phyloP scores from a whole-genome alignment of 495 filamentous ascomycete species.

The Xylona heveae region DNA sequence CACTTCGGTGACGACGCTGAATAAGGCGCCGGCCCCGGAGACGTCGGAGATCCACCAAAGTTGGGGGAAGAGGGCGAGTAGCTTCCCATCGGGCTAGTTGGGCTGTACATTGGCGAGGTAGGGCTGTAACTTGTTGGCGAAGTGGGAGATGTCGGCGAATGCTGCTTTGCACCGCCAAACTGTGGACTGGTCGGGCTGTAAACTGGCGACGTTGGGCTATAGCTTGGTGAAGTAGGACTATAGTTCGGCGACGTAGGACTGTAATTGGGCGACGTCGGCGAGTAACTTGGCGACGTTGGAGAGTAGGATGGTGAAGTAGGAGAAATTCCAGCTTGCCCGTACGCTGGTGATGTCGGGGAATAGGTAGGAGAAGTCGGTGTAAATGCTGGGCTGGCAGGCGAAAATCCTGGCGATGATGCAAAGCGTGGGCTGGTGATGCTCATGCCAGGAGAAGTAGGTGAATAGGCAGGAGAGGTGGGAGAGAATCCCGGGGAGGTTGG shows the following conservation, averaged over 20 bases:
- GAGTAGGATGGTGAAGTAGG: slow-evolving; percentile 53
- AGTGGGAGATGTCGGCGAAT: slow-evolving; percentile 23
- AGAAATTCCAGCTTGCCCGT: slow-evolving; percentile 35
- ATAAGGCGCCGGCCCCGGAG: slow-evolving; percentile 23
- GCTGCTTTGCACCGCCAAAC: slow-evolving; percentile 4
- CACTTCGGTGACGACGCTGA: slow-evolving; percentile 28
- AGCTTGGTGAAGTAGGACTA: slow-evolving; percentile 39
- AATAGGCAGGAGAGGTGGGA: slow-evolving; percentile 64
- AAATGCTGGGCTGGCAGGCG: slow-evolving; percentile 18
- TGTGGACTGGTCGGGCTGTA: slow-evolving; percentile 24
- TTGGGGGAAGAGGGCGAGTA: slow-evolving; percentile 63
- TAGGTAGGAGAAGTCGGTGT: slow-evolving; percentile 22
- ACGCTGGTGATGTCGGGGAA: slow-evolving; percentile 38
- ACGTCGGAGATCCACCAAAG: slow-evolving; percentile 38
- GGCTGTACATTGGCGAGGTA: slow-evolving; percentile 55
- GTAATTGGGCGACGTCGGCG: slow-evolving; percentile 67
- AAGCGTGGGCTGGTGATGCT: slow-evolving; percentile 15
- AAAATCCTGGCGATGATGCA: slow-evolving; percentile 15
- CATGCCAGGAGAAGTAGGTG: slow-evolving; percentile 33
- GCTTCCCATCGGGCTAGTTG: slow-evolving; percentile 45
- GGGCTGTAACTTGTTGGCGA: slow-evolving; percentile 32
- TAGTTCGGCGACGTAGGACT: slow-evolving; percentile 51
- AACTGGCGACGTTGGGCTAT: slow-evolving; percentile 36
- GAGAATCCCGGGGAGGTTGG: slow-evolving; percentile 62
- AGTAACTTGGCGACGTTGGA: slow-evolving; percentile 15